Evolutionary conservation across 441 rosid species (phyloP), one percentile per base, ranked within the genome.

Genomic region (Euphorbia schlechtendalii): DNA sequence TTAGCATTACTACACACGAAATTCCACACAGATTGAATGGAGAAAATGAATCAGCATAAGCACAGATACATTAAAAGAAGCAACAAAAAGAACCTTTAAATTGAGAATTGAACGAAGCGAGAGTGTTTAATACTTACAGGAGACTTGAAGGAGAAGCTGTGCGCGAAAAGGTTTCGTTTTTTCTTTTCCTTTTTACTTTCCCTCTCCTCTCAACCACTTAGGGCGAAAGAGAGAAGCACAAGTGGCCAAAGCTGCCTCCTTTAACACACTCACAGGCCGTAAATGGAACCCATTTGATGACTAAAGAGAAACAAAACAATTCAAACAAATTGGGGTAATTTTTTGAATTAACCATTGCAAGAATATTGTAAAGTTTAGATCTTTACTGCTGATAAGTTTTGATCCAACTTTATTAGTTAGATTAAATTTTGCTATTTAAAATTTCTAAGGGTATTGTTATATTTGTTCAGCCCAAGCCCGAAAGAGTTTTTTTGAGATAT

Each of bases 61-160:
- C 3, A 32, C 34, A 62, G 43, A 21, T 9, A 56, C 57, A 63
- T 27, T 24, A 56, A 18, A 70, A 1, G 46, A 20, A 66, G 18
- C 21, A 18, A 11, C 5, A 28, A 5, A 1, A 21, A 57, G 49
- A 63, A 11, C 2, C 27, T 20, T 8, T 21, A 20, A 20, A 27
- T 25, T 7, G 56, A 60, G 21, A 18, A 43, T 12, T 4, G 43
- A 3, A n/a, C n/a, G n/a, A n/a, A n/a, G n/a, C n/a, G n/a, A n/a
- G n/a, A n/a, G n/a, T 36, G 70, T 52, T 66, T 53, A 51, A 62
- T 60, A 61, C 66, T 74, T 41, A 68, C 78, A 73, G 52, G 38
- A 32, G 56, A 52, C 60, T 64, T 67, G 51, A 32, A 59, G 48
- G 59, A 34, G 55, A 54, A 64, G 70, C 38, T 57, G 11, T 51